Base-by-base conservation (phyloP, 306 rosid genomes). In the Gynostemma pentaphyllum region DNA sequence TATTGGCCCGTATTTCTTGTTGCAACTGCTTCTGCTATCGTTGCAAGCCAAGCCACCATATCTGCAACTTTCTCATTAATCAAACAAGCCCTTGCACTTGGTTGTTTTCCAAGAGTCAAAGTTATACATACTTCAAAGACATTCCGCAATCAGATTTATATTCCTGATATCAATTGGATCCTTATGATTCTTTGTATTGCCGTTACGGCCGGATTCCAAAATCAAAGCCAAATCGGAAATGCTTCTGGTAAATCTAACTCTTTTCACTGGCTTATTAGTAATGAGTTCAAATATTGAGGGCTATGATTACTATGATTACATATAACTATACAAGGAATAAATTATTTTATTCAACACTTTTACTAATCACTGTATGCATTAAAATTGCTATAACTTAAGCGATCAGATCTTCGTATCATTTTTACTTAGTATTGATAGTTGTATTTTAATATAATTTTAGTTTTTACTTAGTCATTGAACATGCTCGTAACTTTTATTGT, bases 21-120 rank as follows among this genome's bases (percentile, higher is more conserved):
- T 15, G 65, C 65, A 60, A 60, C 74, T 28, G 46, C 26, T 22
- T 60, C 70, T 0, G 54, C 70, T 8, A 7, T 26, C 6, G 89
- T 90, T 48, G 97, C 95, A 77, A 87, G 96, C 83, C 97, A 90
- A 68, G 95, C 97, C 66, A 77, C 96, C 48, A 87, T 90, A 78
- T 85, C 95, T 5, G 94, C 95, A 0, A 68, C 90, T 45, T 90
- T 90, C 76, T 90, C 97, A 57, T 74, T 87, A 69, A 76, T 87
- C 62, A 85, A 87, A 68, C 97, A 87, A 77, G 88, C 96, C 67
- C 72, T 81, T 37, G 88, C 97, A 47, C 78, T 90, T 6, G 83
- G 85, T 66, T 90, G 97, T 72, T 90, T 90, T 60, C 97, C 97
- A 3, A 78, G 97, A 74, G 97, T 87, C 3, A 85, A 90, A 87